Base-by-base conservation (phyloP, 345 rosid species). In the Eucalyptus tenuipes region DNA sequence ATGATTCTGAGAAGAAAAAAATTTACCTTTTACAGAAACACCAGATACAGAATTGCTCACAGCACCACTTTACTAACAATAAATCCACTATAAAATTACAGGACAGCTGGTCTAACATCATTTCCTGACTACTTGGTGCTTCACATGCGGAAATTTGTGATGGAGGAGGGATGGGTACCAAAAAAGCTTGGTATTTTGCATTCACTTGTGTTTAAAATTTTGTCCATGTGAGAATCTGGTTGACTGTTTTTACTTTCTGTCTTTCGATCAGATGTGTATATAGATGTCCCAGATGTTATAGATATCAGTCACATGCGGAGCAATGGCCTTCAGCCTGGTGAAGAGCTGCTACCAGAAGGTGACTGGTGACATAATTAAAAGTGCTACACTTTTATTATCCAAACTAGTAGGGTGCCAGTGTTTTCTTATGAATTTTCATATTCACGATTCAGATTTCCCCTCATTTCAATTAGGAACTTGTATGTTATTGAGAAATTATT, bases 131-230 rank as follows among this genome's bases (percentile, higher is more conserved):
- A 94, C 92, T 91, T 97, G 94, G 99, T 97, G 85, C 93, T 97
- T 95, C 99, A 98, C 95, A 98, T 98, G 99, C 92, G 97, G 86
- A 98, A 95, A 90, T 98, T 98, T 91, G 98, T 98, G 53, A 94
- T 98, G 98, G 99, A 95, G 89, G 98, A 89, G 37, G 99, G 99
- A 90, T 98, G 99, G 99, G 99, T 98, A 90, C 99, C 99, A 33
- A 98, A 97, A 91, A 98, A 97, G 92, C 99, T 98, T 85, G 99
- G 99, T 98, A 93, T 87, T 82, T 57, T 91, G 88, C 89, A 49
- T 79, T 87, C 89, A 80, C 24, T 82, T 49, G 87, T 66, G 48
- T 90, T 89, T 13, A 55, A 82, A 18, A 20, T 44, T 84, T 8
- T 44, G 47, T 68, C 40, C 85, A 22, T 45, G 75, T 68, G 87